A percentile compares a stretch with the other conserved stretches of the same genome.
These are phyloP conservation scores for Arthrinium phaeospermum DNA, from an alignment of 2,329 filamentous ascomycete species.

Conservation along the genomic window DNA sequence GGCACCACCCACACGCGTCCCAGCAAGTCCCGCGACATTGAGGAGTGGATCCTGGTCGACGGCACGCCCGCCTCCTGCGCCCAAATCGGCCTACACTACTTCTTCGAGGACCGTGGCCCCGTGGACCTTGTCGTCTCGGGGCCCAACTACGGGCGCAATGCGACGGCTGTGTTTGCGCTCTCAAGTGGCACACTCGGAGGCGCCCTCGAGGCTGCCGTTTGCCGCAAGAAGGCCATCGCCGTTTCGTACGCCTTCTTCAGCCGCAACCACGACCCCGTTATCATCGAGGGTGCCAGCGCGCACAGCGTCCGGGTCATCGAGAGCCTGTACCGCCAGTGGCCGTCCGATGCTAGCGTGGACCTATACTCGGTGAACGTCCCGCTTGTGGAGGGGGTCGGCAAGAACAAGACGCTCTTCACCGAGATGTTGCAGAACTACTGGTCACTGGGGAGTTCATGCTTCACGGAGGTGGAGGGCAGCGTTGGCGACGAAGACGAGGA, in stretches of 20 bases:
- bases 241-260: slow-evolving; percentile 91
- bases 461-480: slow-evolving; percentile 76
- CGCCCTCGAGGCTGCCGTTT: slow-evolving; percentile 78
- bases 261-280: slow-evolving; percentile 78
- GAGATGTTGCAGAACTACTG: slow-evolving; percentile 91
- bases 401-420: slow-evolving; percentile 79
- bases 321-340: slow-evolving; percentile 78
- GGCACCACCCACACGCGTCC: slow-evolving; percentile 70
- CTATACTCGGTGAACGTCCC: slow-evolving; percentile 94
- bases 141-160: slow-evolving; percentile 84
- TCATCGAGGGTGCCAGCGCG: slow-evolving; percentile 78
- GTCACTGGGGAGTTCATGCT: slow-evolving; percentile 77
- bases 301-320: slow-evolving; percentile 81
- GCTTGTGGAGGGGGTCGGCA: slow-evolving; percentile 75
- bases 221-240: slow-evolving; percentile 74
- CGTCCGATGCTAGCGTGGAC: slow-evolving; percentile 68
- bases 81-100: slow-evolving; percentile 82
- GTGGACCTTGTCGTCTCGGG: slow-evolving; percentile 80
- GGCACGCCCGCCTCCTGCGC: slow-evolving; percentile 82
- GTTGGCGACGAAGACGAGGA: slow-evolving; percentile 69
- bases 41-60: slow-evolving; percentile 84
- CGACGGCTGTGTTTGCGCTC: slow-evolving; percentile 78
- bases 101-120: slow-evolving; percentile 73
- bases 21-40: slow-evolving; percentile 54
- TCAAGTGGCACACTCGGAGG: slow-evolving; percentile 80